These are phyloP conservation scores for Ceratocystis ficicola DNA, from an alignment of 2,329 filamentous ascomycete species.

Conservation along the genomic window DNA sequence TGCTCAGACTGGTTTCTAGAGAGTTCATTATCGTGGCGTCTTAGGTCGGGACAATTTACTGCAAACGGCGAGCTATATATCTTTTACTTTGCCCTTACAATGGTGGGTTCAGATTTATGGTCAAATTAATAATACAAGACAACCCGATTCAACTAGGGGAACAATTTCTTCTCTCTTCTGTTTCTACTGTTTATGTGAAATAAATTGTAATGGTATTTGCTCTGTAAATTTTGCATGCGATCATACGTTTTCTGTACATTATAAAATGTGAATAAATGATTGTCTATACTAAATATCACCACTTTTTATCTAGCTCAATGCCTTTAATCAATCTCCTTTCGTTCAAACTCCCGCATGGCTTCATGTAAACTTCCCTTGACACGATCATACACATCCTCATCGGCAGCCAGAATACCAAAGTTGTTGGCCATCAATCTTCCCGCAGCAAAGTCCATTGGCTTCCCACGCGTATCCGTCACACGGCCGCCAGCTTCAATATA, in stretches of 20 bases:
- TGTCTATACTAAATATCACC: no score
- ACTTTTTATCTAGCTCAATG: no score
- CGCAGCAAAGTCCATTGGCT: slow-evolving; percentile 37
- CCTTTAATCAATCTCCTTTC: slow-evolving; percentile 13
- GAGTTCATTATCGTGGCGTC: background rate
- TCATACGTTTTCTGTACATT: background rate
- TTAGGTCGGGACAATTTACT: background rate
- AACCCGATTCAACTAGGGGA: slow-evolving; percentile 21
- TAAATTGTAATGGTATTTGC: background rate
- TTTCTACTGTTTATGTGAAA: background rate
- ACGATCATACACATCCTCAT: slow-evolving; percentile 32
- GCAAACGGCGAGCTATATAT: background rate
- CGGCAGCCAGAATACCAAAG: slow-evolving; percentile 45
- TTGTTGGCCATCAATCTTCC: slow-evolving; percentile 41
- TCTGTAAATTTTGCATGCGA: background rate
- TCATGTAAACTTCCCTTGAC: slow-evolving; percentile 30
- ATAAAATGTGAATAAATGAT: no score
- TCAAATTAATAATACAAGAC: slow-evolving; percentile 19
- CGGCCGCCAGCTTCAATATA: slow-evolving; percentile 45
- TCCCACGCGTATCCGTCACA: slow-evolving; percentile 43
- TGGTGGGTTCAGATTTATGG: background rate
- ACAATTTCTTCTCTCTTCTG: background rate
- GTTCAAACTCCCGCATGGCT: slow-evolving; percentile 17
- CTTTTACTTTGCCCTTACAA: background rate
- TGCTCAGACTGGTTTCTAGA: background rate